Conservation (phyloP, 228 moss, liverwort and hornwort genomes). For the Sphagnum magellanicum region DNA sequence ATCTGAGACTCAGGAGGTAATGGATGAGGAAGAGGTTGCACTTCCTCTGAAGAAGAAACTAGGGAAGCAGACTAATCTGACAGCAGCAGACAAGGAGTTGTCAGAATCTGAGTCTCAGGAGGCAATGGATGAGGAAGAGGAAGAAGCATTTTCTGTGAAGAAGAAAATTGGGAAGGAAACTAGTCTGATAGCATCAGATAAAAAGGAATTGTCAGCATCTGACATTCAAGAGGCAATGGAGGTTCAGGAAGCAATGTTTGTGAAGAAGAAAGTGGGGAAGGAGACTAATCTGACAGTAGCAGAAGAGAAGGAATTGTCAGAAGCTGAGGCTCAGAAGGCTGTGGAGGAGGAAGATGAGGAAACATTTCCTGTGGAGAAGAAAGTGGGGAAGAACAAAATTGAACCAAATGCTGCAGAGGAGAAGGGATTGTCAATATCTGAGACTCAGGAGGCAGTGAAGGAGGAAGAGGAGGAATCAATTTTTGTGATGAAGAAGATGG, state of each 20-base stretch:
- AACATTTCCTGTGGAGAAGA: neutral
- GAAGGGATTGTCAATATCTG: neutral
- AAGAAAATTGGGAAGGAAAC: too few relatives aligned
- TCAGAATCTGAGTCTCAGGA: slow-evolving; percentile 3
- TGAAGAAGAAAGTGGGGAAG: neutral
- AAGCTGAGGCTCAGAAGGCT: slow-evolving; percentile 1
- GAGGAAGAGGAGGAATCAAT: slow-evolving; percentile 1
- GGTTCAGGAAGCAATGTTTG: too few relatives aligned
- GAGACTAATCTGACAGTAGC: too few relatives aligned
- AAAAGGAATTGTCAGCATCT: too few relatives aligned
- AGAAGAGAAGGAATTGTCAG: slow-evolving; percentile 5
- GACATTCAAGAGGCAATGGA: too few relatives aligned
- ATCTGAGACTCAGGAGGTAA: neutral
- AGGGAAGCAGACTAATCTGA: too few relatives aligned
- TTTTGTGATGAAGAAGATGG: slow-evolving; percentile 11
- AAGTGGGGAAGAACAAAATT: too few relatives aligned
- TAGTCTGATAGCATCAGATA: too few relatives aligned
- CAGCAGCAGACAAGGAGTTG: neutral
- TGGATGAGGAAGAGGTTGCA: slow-evolving; percentile 6
- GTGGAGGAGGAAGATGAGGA: slow-evolving; percentile 7
- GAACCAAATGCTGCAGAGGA: neutral
- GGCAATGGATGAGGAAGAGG: neutral
- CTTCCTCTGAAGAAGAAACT: neutral
- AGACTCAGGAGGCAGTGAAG: neutral
- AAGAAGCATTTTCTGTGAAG: slow-evolving; percentile 5